Evolutionary conservation across 352 stramenopile species (phyloP).

Genomic region (Phytophthora pistaciae): DNA sequence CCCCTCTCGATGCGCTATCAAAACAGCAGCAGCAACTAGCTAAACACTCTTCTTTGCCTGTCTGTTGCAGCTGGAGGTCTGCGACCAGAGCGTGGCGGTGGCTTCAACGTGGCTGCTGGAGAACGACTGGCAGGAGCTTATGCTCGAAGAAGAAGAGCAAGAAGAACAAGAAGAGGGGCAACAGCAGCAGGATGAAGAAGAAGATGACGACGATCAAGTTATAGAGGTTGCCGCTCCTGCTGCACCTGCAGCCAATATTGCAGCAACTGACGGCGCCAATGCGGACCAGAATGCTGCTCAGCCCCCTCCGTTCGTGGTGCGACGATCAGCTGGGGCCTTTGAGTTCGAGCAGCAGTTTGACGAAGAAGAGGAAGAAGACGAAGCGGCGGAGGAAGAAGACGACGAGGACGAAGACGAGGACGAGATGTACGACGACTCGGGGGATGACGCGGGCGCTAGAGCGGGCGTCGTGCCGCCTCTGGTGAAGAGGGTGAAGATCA

Average conservation of each 20-base stretch:
- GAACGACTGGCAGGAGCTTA: conserved; percentile 66
- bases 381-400: conserved; percentile 56
- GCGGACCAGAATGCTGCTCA: background rate
- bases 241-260: background rate
- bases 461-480: conserved; percentile 36
- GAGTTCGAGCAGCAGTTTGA: conserved; percentile 27
- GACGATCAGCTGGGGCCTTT: background rate
- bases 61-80: conserved; percentile 54
- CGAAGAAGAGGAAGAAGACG: conserved; percentile 50
- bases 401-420: conserved; percentile 62
- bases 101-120: conserved; percentile 68
- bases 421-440: conserved; percentile 68
- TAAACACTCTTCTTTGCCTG: background rate
- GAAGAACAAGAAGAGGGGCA: conserved; percentile 1
- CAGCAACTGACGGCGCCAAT: background rate
- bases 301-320: background rate
- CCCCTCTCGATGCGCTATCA: background rate
- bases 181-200: background rate
- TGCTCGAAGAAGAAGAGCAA: conserved; percentile 16
- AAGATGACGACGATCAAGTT: conserved; percentile 5
- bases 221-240: background rate
- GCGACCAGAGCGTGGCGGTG: conserved; percentile 56
- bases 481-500: conserved; percentile 31
- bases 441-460: conserved; percentile 54
- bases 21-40: too few relatives aligned